Percentiles rank a stretch among this genome's conserved stretches.
Conservation (phyloP, 1,284 basidiomycete genomes). For the Austroboletus niveus region DNA sequence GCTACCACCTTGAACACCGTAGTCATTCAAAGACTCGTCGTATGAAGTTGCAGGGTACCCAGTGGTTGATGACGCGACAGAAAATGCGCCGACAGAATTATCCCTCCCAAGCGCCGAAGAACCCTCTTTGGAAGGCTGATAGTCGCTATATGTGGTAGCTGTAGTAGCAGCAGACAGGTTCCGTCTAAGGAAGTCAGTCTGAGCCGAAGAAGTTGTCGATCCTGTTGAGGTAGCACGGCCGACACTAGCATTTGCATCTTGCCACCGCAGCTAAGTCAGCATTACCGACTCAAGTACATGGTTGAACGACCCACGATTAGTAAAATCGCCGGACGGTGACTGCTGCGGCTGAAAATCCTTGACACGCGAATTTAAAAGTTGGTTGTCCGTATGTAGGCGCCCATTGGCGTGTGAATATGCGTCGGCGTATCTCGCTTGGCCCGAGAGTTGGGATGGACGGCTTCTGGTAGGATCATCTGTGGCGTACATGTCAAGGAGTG, state of each 20-base stretch:
- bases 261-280: slow-evolving; percentile 9
- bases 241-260: slow-evolving; percentile 19
- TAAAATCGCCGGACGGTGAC: slow-evolving; percentile 23
- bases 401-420: slow-evolving; percentile 9
- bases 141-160: slow-evolving; percentile 24
- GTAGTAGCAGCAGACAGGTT: slow-evolving; percentile 29
- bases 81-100: slow-evolving; percentile 14
- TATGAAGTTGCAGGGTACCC: slow-evolving; percentile 15
- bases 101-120: slow-evolving; percentile 15
- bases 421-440: slow-evolving; percentile 24
- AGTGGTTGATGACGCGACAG: slow-evolving; percentile 26
- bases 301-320: slow-evolving; percentile 21
- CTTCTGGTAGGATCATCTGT: slow-evolving; percentile 16
- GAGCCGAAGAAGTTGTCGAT: slow-evolving; percentile 33
- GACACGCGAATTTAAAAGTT: slow-evolving; percentile 15
- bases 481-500: slow-evolving; percentile 27
- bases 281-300: neutral
- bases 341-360: slow-evolving; percentile 22
- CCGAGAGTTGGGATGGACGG: slow-evolving; percentile 18
- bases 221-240: slow-evolving; percentile 32
- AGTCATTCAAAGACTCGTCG: slow-evolving; percentile 23
- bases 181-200: slow-evolving; percentile 23
- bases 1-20: slow-evolving; percentile 15
- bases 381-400: slow-evolving; percentile 18
- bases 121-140: slow-evolving; percentile 13